A percentile compares a stretch with the other conserved stretches of the same genome.
Conservation (phyloP, 1,284 basidiomycete genomes). For the Porodaedalea pini region DNA sequence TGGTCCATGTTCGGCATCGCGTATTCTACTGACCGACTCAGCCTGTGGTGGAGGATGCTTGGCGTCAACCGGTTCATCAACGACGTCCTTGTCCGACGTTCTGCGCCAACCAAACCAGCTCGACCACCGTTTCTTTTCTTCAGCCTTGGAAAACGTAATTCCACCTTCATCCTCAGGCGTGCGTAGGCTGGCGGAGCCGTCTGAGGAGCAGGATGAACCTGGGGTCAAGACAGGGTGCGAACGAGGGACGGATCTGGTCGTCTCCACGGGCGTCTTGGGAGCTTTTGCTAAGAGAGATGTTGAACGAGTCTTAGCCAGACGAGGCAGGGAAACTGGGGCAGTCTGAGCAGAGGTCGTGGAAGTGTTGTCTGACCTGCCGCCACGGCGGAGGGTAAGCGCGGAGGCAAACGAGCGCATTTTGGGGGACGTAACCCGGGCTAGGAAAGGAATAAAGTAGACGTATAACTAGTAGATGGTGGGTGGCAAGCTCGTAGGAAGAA, state of each 20-base stretch:
- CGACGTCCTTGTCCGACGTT: constrained; percentile 30
- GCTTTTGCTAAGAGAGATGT: constrained; percentile 26
- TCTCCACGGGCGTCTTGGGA: constrained; percentile 26
- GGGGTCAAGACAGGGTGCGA: constrained; percentile 23
- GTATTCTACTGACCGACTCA: constrained; percentile 19
- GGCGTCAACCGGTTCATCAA: not conserved
- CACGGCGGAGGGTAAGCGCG: constrained; percentile 50
- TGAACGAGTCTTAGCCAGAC: constrained; percentile 14
- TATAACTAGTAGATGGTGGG: not conserved
- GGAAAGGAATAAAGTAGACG: constrained; percentile 8
- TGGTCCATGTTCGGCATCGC: constrained; percentile 3
- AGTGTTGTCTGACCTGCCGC: constrained; percentile 41
- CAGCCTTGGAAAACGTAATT: constrained; percentile 32
- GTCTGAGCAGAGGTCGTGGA: constrained; percentile 24
- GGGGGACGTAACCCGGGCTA: constrained; percentile 15
- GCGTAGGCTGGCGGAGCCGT: constrained; percentile 52
- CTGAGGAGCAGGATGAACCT: constrained; percentile 59
- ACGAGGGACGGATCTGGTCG: constrained; percentile 11
- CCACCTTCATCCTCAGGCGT: constrained; percentile 59
- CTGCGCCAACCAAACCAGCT: constrained; percentile 43
- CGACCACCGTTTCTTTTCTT: constrained; percentile 47
- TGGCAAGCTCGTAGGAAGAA: not conserved
- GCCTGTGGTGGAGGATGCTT: not conserved
- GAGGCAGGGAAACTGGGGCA: constrained; percentile 22
- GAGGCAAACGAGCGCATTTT: constrained; percentile 52